Evolutionary conservation across 768 basidiomycete species (phyloP).

Genomic region (Panaeolus papilionaceus): DNA sequence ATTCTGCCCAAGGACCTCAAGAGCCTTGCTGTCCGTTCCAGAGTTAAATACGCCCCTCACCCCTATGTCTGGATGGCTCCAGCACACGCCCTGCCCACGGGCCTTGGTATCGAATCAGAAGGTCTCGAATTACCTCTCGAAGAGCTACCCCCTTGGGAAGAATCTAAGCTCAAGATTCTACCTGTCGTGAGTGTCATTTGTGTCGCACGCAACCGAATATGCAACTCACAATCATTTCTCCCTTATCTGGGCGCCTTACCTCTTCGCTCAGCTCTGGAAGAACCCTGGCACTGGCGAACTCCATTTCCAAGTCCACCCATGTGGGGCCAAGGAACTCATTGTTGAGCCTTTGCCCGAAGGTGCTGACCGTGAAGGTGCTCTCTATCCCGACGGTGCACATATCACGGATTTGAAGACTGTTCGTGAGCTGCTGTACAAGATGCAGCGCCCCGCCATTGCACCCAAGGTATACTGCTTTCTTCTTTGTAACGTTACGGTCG

Average conservation of each 20-base stretch:
- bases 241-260: conserved; percentile 1
- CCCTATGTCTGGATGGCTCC: conserved; percentile 93
- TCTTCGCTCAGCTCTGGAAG: conserved; percentile 76
- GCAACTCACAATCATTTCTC: background rate
- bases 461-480: conserved; percentile 58
- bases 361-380: conserved; percentile 60
- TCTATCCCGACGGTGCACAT: conserved; percentile 85
- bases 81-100: conserved; percentile 75
- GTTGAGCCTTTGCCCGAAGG: conserved; percentile 76
- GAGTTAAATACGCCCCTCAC: conserved; percentile 82
- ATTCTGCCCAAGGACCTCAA: conserved; percentile 74
- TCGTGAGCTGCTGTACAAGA: conserved; percentile 77
- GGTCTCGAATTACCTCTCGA: conserved; percentile 69
- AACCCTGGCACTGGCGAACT: conserved; percentile 85
- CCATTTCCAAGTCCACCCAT: conserved; percentile 92
- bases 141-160: conserved; percentile 85
- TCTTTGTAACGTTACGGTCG: background rate
- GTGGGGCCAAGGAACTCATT: conserved; percentile 68
- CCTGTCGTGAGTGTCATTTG: conserved; percentile 57
- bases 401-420: conserved; percentile 77
- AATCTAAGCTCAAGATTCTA: conserved; percentile 72
- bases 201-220: conserved; percentile 20
- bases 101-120: conserved; percentile 83
- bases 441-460: conserved; percentile 90
- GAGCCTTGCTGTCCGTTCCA: conserved; percentile 78